Evolutionary conservation across 1,284 basidiomycete genomes (phyloP).

Genomic region (Leccinum griseonigrum): DNA sequence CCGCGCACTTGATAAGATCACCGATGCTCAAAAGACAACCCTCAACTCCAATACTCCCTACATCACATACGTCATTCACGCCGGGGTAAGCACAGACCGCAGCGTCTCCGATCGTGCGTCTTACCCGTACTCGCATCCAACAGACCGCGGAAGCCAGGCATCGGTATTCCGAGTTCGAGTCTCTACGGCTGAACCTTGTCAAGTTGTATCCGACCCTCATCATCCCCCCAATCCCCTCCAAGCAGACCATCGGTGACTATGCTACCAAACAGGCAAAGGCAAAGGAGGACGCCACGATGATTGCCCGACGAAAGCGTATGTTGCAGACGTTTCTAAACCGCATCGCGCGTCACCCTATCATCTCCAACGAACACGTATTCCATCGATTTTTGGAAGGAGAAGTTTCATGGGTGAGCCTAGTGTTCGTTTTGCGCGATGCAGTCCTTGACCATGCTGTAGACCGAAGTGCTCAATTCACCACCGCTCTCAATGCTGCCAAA

Average conservation of each 20-base stretch:
- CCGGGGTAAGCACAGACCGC: slow-evolving; percentile 59
- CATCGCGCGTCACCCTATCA: slow-evolving; percentile 84
- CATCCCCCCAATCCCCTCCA: slow-evolving; percentile 96
- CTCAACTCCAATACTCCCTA: slow-evolving; percentile 85
- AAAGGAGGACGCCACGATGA: slow-evolving; percentile 93
- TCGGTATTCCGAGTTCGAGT: slow-evolving; percentile 97
- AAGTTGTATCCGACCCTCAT: slow-evolving; percentile 96
- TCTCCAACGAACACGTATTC: slow-evolving; percentile 93
- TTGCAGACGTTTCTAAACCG: slow-evolving; percentile 94
- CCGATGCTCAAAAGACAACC: slow-evolving; percentile 93
- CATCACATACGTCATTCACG: slow-evolving; percentile 92
- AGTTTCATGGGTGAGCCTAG: slow-evolving; percentile 80
- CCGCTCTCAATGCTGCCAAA: slow-evolving; percentile 90
- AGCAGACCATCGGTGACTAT: slow-evolving; percentile 95
- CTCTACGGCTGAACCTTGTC: slow-evolving; percentile 79
- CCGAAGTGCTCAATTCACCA: slow-evolving; percentile 88
- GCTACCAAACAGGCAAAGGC: slow-evolving; percentile 97
- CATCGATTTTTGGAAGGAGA: slow-evolving; percentile 95
- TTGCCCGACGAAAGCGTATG: slow-evolving; percentile 90
- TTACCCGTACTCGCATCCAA: slow-evolving; percentile 9
- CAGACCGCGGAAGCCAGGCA: slow-evolving; percentile 85
- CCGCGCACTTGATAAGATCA: slow-evolving; percentile 56
- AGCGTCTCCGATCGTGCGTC: neutral
- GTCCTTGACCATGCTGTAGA: slow-evolving; percentile 42
- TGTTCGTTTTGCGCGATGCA: slow-evolving; percentile 1